These are phyloP conservation scores for Leccinum uliginosum DNA, from an alignment of 768 basidiomycete genomes.

Conservation along the genomic window DNA sequence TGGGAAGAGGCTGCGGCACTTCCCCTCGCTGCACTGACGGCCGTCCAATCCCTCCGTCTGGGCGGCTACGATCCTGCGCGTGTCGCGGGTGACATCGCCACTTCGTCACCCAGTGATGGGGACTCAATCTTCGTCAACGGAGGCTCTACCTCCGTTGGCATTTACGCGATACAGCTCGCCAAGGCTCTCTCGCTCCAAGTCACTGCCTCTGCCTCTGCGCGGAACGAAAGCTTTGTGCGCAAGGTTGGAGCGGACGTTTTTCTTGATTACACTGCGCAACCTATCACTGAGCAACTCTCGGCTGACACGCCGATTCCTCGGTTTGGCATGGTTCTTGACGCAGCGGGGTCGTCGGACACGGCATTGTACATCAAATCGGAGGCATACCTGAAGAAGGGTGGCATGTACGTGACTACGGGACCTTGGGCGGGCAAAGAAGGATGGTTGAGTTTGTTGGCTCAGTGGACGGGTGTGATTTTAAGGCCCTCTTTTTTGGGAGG, in stretches of 20 bases:
- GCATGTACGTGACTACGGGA: slow-evolving; percentile 51
- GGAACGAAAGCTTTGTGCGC: slow-evolving; percentile 56
- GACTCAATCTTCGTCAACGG: slow-evolving; percentile 68
- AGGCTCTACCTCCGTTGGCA: slow-evolving; percentile 64
- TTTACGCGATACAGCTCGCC: slow-evolving; percentile 69
- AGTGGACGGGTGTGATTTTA: not conserved
- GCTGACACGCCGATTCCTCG: slow-evolving; percentile 43
- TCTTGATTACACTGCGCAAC: slow-evolving; percentile 56
- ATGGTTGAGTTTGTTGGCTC: slow-evolving; percentile 9
- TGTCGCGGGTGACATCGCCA: not conserved
- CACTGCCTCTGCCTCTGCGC: slow-evolving; percentile 53
- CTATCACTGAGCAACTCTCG: slow-evolving; percentile 44
- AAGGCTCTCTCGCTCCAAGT: slow-evolving; percentile 60
- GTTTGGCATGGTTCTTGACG: slow-evolving; percentile 59
- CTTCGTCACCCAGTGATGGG: slow-evolving; percentile 9
- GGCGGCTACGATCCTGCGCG: slow-evolving; percentile 43
- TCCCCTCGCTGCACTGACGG: slow-evolving; percentile 53
- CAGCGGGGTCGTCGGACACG: slow-evolving; percentile 46
- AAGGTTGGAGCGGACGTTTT: slow-evolving; percentile 65
- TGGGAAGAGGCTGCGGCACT: slow-evolving; percentile 60
- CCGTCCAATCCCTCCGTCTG: slow-evolving; percentile 50
- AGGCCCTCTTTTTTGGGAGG: slow-evolving; percentile 54
- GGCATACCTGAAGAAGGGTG: slow-evolving; percentile 49
- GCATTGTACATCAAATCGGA: slow-evolving; percentile 46
- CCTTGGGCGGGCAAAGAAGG: slow-evolving; percentile 34